A percentile compares a stretch with the other conserved stretches of the same genome.
Conservation (phyloP, 2,329 filamentous ascomycete genomes). For the Curvularia sp. region DNA sequence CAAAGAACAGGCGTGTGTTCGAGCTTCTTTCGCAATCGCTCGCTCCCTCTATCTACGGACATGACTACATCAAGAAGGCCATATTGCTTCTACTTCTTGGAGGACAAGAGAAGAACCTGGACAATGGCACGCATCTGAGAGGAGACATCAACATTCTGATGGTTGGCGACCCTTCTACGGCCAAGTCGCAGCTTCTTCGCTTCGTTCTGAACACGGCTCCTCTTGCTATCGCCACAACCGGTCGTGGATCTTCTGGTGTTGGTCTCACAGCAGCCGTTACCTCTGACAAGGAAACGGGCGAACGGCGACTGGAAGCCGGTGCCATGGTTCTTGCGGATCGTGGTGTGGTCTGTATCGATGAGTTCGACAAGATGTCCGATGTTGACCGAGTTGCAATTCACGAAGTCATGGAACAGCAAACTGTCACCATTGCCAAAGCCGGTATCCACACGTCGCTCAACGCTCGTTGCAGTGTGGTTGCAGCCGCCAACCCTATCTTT, state of each 20-base stretch:
- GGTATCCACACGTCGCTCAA: slow-evolving; percentile 98
- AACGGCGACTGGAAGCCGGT: slow-evolving; percentile 91
- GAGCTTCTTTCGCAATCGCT: slow-evolving; percentile 92
- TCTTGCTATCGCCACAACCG: slow-evolving; percentile 94
- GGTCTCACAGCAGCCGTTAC: slow-evolving; percentile 97
- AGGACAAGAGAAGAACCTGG: slow-evolving; percentile 97
- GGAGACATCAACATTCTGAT: slow-evolving; percentile 99
- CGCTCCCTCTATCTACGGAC: slow-evolving; percentile 94
- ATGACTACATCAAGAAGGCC: slow-evolving; percentile 97
- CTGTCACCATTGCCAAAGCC: slow-evolving; percentile 97
- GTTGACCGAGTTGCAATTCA: slow-evolving; percentile 97
- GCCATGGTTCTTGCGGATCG: slow-evolving; percentile 98
- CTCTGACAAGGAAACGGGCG: slow-evolving; percentile 95
- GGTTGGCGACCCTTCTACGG: slow-evolving; percentile 98
- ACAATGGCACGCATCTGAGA: slow-evolving; percentile 96
- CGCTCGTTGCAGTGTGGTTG: slow-evolving; percentile 93
- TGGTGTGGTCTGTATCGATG: slow-evolving; percentile 97
- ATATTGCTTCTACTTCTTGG: slow-evolving; percentile 94
- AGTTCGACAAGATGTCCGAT: slow-evolving; percentile 99
- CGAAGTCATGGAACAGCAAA: slow-evolving; percentile 99
- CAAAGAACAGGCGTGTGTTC: slow-evolving; percentile 93
- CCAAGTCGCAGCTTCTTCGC: slow-evolving; percentile 95
- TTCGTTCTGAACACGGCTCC: slow-evolving; percentile 98
- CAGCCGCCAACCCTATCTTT: slow-evolving; percentile 96
- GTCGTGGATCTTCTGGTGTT: slow-evolving; percentile 94